These are phyloP conservation scores for Melampsora larici-populina DNA, from an alignment of 1,284 basidiomycete genomes.

Conservation along the genomic window DNA sequence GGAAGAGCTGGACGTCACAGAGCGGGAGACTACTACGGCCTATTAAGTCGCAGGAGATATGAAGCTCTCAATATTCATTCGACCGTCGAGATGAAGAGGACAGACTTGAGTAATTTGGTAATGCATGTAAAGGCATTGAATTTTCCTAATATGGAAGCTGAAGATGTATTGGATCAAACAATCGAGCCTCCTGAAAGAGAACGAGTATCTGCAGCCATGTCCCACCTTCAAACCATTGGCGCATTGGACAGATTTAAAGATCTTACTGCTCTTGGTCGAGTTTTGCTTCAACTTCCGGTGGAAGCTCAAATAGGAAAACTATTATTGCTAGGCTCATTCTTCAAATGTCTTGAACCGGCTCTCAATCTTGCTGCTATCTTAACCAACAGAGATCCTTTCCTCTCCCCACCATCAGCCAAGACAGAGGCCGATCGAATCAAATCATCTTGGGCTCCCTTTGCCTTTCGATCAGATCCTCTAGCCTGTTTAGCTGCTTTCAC, in stretches of 20 bases:
- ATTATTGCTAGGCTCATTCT: slow-evolving; percentile 85
- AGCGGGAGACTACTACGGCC: slow-evolving; percentile 84
- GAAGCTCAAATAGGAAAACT: slow-evolving; percentile 86
- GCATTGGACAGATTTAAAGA: slow-evolving; percentile 75
- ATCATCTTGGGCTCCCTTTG: slow-evolving; percentile 68
- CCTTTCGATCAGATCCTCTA: slow-evolving; percentile 81
- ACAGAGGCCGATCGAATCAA: slow-evolving; percentile 65
- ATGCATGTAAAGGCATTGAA: slow-evolving; percentile 98
- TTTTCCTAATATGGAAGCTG: slow-evolving; percentile 79
- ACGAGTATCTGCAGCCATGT: slow-evolving; percentile 77
- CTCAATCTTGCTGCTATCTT: slow-evolving; percentile 84
- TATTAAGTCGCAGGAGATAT: slow-evolving; percentile 68
- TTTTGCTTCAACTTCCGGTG: slow-evolving; percentile 81
- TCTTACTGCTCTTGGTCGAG: slow-evolving; percentile 77
- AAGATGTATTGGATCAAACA: slow-evolving; percentile 76
- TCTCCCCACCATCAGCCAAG: slow-evolving; percentile 65
- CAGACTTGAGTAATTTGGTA: slow-evolving; percentile 69
- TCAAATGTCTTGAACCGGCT: slow-evolving; percentile 85
- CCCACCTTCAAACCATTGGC: slow-evolving; percentile 77
- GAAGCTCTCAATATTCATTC: slow-evolving; percentile 72
- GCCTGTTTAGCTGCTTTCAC: slow-evolving; percentile 78
- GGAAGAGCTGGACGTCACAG: slow-evolving; percentile 91
- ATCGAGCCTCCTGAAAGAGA: slow-evolving; percentile 85
- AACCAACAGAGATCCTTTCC: slow-evolving; percentile 84
- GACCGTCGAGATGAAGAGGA: slow-evolving; percentile 90